phyloP scores from a whole-genome alignment of 2,329 filamentous ascomycete genomes.

The Fusarium liriodendri region DNA sequence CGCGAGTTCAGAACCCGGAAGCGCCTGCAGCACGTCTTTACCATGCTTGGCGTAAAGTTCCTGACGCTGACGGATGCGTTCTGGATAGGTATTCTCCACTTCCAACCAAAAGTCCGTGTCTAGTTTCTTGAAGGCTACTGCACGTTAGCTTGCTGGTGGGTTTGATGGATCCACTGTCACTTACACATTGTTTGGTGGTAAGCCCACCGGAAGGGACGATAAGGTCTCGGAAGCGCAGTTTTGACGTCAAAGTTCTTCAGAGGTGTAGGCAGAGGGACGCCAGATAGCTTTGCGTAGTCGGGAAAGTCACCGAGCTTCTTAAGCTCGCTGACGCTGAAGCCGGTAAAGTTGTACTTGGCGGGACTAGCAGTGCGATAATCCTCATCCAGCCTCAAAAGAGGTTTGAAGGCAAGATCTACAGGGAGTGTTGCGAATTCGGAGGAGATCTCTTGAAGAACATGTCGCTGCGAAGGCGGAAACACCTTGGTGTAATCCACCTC shows the following conservation, averaged over 20 bases:
- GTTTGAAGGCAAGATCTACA: conserved; percentile 29
- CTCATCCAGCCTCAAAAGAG: conserved; percentile 48
- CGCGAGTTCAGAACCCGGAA: conserved; percentile 81
- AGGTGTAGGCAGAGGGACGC: conserved; percentile 75
- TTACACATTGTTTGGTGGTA: conserved; percentile 94
- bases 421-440: not conserved
- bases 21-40: conserved; percentile 70
- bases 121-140: conserved; percentile 77
- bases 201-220: conserved; percentile 83
- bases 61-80: conserved; percentile 76
- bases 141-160: conserved; percentile 44
- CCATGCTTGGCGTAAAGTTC: conserved; percentile 73
- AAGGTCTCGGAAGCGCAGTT: conserved; percentile 77
- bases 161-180: not conserved
- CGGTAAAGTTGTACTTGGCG: conserved; percentile 69
- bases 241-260: conserved; percentile 75
- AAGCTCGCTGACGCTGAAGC: conserved; percentile 77
- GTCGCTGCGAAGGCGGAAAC: conserved; percentile 44
- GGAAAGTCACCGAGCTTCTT: conserved; percentile 80
- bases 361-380: conserved; percentile 49
- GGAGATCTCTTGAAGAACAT: conserved; percentile 22
- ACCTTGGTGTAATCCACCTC: conserved; percentile 39
- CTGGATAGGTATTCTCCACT: conserved; percentile 77
- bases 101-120: conserved; percentile 92
- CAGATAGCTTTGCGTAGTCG: conserved; percentile 80